phyloP scores from a whole-genome alignment of 371 early-diverging fungal genomes.

The Cokeromyces recurvatus region DNA sequence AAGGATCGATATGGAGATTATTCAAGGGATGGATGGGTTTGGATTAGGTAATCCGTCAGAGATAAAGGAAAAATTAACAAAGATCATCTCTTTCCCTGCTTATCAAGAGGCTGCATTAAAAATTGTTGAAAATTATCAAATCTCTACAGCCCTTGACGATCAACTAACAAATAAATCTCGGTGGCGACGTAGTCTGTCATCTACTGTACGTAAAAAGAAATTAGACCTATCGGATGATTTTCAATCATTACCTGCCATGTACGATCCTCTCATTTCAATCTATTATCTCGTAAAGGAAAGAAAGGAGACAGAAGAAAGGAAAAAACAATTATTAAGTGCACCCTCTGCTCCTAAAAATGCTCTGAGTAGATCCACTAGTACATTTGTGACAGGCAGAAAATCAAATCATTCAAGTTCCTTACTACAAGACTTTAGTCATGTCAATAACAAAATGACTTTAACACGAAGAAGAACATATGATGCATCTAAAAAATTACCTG shows the following conservation, averaged over 20 bases:
- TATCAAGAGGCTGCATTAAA: constrained; percentile 33
- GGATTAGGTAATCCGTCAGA: constrained; percentile 32
- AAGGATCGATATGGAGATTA: constrained; percentile 30
- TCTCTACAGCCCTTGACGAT: constrained; percentile 15
- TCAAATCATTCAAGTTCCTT: too few relatives aligned
- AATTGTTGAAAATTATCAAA: constrained; percentile 28
- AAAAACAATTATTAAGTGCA: constrained; percentile 16
- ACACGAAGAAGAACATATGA: constrained; percentile 17
- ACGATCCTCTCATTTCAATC: constrained; percentile 75
- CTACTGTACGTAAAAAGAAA: not conserved
- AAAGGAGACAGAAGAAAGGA: constrained; percentile 31
- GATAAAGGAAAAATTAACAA: constrained; percentile 24
- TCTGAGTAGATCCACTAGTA: constrained; percentile 16
- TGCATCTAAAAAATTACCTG: constrained; percentile 12
- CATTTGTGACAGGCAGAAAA: not conserved
- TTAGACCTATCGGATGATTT: constrained; percentile 28
- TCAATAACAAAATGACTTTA: too few relatives aligned
- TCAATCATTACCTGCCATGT: constrained; percentile 40
- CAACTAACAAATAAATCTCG: constrained; percentile 10
- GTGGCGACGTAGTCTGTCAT: constrained; percentile 15
- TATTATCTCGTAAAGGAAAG: constrained; percentile 84
- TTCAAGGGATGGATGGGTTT: constrained; percentile 46
- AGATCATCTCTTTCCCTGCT: constrained; percentile 22
- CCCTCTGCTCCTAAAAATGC: too few relatives aligned
- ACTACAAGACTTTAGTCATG: too few relatives aligned